Base-by-base conservation (phyloP, 2,329 filamentous ascomycete species). In the Beauveria medogensis region DNA sequence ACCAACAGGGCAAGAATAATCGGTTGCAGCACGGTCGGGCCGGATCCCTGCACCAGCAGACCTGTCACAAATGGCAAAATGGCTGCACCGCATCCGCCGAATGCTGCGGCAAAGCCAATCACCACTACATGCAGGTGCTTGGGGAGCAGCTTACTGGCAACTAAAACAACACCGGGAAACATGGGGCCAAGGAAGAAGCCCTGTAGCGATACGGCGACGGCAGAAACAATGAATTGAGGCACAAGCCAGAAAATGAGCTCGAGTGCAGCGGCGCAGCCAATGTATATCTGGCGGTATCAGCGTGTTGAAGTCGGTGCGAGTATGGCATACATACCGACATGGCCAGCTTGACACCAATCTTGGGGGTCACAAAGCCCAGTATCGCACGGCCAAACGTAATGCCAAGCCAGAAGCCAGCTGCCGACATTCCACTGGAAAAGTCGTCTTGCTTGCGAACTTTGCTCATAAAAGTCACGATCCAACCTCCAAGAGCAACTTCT, bases 391-490 rank as follows among this genome's bases (percentile, higher is more conserved):
- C 90, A 1, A 90, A 73, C 0, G 90, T 90, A 64, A 94, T 80
- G 0, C 90, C 90, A 22, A 91, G 80, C 90, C 90, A 94, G 72
- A 92, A 93, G 0, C 89, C 90, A 2, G 89, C 91, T 0, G 87
- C 86, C 0, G 85, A 85, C 79, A 93, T 88, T 10, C 90, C 89
- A 28, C 85, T 85, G 0, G 84, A 82, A 65, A 92, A 92, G 0
- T 83, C 74, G 3, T 76, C 80, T 1, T 85, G 89, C n/a, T 85
- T 72, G 6, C 91, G 82, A 6, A 91, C 86, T 40, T 84, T 81
- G 28, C 91, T 85, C 89, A 94, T 93, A 71, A 94, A 93, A 5
- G 86, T 85, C 57, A 92, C 87, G 61, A 94, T 89, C 91, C 90
- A 94, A 5, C 90, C 90, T 22, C 89, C 88, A 0, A 92, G 79